Evolutionary conservation across 805 yeast species (phyloP).

Genomic region (Candida montana): DNA sequence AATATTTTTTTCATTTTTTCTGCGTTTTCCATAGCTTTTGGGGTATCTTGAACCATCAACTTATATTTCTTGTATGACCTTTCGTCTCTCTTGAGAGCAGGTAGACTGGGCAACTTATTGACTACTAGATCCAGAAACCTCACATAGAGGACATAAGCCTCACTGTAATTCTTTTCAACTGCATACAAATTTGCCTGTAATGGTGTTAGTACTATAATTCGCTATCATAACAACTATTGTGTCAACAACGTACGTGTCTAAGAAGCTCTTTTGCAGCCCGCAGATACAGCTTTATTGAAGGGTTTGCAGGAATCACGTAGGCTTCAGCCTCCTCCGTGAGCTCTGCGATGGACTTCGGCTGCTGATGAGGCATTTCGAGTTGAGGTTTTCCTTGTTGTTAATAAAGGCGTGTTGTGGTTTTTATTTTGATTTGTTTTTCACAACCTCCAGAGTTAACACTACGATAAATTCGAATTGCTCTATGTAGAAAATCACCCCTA

Average conservation of each 20-base stretch:
- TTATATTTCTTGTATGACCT: slow-evolving; percentile 13
- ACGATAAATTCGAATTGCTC: too few relatives aligned
- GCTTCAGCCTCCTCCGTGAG: slow-evolving; percentile 44
- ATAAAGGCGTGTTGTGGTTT: too few relatives aligned
- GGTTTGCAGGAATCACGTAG: slow-evolving; percentile 46
- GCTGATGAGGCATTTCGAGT: slow-evolving; percentile 1
- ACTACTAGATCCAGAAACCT: slow-evolving; percentile 55
- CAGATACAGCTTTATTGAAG: slow-evolving; percentile 51
- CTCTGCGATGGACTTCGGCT: slow-evolving; percentile 24
- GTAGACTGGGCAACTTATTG: slow-evolving; percentile 41
- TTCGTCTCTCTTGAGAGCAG: slow-evolving; percentile 31
- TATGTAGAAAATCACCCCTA: too few relatives aligned
- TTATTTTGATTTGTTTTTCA: too few relatives aligned
- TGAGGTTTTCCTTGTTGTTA: too few relatives aligned
- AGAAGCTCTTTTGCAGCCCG: slow-evolving; percentile 45
- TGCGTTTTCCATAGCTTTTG: slow-evolving; percentile 19
- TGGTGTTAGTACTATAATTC: slow-evolving; percentile 1
- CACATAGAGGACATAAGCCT: slow-evolving; percentile 51
- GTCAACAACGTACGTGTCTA: slow-evolving; percentile 32
- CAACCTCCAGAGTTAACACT: too few relatives aligned
- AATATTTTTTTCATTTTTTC: slow-evolving; percentile 24
- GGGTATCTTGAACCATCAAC: slow-evolving; percentile 15
- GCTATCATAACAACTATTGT: background rate
- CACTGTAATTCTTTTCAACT: slow-evolving; percentile 36
- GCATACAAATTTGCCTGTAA: slow-evolving; percentile 39